A percentile compares a stretch with the other conserved stretches of the same genome.
Evolutionary conservation across 2,329 filamentous ascomycete genomes (phyloP).

Genomic region (Karstenula rhodostoma): DNA sequence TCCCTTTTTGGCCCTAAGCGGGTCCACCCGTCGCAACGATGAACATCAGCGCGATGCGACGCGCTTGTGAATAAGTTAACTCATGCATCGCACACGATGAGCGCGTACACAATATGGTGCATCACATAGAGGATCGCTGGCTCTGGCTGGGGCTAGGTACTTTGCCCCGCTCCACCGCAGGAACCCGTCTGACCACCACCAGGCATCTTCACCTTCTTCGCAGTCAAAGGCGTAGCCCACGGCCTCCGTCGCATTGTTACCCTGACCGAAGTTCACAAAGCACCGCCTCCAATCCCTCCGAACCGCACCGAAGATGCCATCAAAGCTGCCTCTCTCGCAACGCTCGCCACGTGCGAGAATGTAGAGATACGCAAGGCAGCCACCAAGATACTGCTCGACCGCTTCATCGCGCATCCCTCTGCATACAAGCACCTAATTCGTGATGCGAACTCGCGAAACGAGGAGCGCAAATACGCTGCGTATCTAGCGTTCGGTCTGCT

Average conservation of each 20-base stretch:
- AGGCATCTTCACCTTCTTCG: constrained; percentile 65
- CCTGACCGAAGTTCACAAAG: constrained; percentile 72
- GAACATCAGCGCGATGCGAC: constrained; percentile 1
- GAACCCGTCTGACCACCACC: constrained; percentile 57
- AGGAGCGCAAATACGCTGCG: constrained; percentile 29
- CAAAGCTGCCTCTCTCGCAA: constrained; percentile 50
- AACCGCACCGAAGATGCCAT: constrained; percentile 70
- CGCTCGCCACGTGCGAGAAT: constrained; percentile 53
- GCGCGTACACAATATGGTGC: constrained; percentile 38
- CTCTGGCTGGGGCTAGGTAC: constrained; percentile 58
- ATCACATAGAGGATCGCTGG: constrained; percentile 53
- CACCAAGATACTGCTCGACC: constrained; percentile 48
- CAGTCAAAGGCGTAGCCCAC: constrained; percentile 65
- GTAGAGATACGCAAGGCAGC: constrained; percentile 53
- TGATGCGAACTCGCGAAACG: constrained; percentile 36
- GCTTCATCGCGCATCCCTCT: constrained; percentile 35
- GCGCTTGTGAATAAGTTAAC: neutral
- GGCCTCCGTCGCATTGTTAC: constrained; percentile 68
- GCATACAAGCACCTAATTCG: constrained; percentile 31
- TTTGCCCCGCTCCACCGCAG: constrained; percentile 46
- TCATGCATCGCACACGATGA: constrained; percentile 23
- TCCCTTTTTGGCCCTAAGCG: neutral
- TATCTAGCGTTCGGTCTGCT: constrained; percentile 39
- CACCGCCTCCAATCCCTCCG: constrained; percentile 65
- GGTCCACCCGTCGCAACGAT: neutral